Conservation (phyloP, 768 basidiomycete genomes). For the Boletus edulis region DNA sequence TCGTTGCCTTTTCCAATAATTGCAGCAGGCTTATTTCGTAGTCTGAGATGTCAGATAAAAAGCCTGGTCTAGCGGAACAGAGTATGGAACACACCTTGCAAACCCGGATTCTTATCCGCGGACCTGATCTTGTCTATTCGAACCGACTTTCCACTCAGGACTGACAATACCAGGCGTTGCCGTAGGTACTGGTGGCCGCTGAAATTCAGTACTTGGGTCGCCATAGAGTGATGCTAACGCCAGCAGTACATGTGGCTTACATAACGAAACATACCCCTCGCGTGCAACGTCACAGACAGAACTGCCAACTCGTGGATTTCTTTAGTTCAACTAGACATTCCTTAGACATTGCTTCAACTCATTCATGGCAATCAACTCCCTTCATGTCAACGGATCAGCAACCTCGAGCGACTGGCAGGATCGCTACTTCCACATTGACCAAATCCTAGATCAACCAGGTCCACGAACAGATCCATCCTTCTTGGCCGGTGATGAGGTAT, state of each 20-base stretch:
- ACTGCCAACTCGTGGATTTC: neutral
- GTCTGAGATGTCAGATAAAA: conserved; percentile 44
- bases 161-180: conserved; percentile 81
- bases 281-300: neutral
- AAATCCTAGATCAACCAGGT: conserved; percentile 81
- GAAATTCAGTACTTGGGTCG: conserved; percentile 49
- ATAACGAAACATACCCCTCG: conserved; percentile 12
- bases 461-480: conserved; percentile 87
- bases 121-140: conserved; percentile 85
- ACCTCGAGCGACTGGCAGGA: conserved; percentile 48
- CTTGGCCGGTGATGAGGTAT: conserved; percentile 75
- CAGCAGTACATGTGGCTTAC: conserved; percentile 18
- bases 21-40: conserved; percentile 90
- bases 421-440: conserved; percentile 82
- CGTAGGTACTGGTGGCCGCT: conserved; percentile 83
- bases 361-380: conserved; percentile 24
- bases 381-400: conserved; percentile 35
- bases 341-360: conserved; percentile 9
- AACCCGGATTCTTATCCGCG: conserved; percentile 91
- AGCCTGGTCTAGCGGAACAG: neutral
- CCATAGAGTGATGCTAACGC: neutral
- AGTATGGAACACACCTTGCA: conserved; percentile 59
- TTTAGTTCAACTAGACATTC: conserved; percentile 10
- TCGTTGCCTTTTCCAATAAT: conserved; percentile 85
- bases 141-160: conserved; percentile 84